Base-by-base conservation (phyloP, 2,329 filamentous ascomycete species). In the Trichophyton schoenleinii region DNA sequence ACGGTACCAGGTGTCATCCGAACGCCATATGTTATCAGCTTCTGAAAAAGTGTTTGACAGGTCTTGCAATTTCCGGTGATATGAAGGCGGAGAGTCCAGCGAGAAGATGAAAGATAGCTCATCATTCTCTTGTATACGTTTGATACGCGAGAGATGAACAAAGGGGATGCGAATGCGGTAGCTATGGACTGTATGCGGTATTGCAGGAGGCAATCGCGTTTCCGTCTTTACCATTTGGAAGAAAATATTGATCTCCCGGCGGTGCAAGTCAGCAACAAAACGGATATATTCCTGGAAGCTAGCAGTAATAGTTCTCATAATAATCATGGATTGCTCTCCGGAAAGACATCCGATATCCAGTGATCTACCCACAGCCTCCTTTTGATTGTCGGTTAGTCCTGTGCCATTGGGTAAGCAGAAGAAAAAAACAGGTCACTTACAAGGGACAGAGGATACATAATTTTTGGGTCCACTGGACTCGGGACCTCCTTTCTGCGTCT, bases 301-400 rank as follows among this genome's bases (percentile, higher is more conserved):
- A 3, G 70, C 60, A 13, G 66, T 64, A 5, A 78, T 67, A 1
- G 76, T 79, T 59, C 80, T 80, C 78, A 88, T 82, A 7, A 78
- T 71, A 69, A 85, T 81, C 78, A 91, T 83, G 0, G 76, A 75
- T 2, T 73, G 74, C 3, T 81, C 78, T 0, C 78, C 72, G 1
- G 79, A 66, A 73, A 84, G 78, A 46, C 83, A 75, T 0, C 88
- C 87, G 66, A 91, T 87, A 18, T 83, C 79, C 1, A 91, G 67
- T 0, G 73, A 74, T 1, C 69, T 66, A 2, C 80, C 75, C 1
- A 70, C 67, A 1, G 84, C 64, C 15, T 68, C 75, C 70, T 81
- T 72, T n/a, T 44, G 8, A 34, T 25, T n/a, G 22, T 31, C 6
- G 8, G 49, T 53, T 31, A 53, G 49, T 7, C n/a, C 1, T 53